These are phyloP conservation scores for Scopulariopsis brevicaulis DNA, from an alignment of 2,329 filamentous ascomycete species.

Conservation along the genomic window DNA sequence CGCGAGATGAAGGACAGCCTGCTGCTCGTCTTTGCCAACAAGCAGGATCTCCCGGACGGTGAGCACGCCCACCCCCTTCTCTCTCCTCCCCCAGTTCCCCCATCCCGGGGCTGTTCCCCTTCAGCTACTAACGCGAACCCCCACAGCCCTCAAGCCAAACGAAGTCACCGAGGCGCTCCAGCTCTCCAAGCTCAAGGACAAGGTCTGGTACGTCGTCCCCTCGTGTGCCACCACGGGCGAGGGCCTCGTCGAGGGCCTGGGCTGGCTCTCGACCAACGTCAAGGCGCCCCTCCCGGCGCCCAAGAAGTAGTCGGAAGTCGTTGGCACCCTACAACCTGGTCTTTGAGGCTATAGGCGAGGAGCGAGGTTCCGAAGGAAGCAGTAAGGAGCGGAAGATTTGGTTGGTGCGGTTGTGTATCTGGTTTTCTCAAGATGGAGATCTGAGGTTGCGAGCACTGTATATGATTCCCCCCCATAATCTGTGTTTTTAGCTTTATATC, in stretches of 20 bases:
- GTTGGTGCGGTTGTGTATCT: neutral
- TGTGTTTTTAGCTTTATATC: neutral
- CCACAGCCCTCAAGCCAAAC: slow-evolving; percentile 62
- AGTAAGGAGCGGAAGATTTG: no score
- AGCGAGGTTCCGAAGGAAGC: no score
- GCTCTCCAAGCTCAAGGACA: slow-evolving; percentile 67
- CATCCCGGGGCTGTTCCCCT: no score
- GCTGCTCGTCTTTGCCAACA: slow-evolving; percentile 94
- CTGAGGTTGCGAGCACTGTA: neutral
- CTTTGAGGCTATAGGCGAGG: no score
- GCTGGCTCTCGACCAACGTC: slow-evolving; percentile 77
- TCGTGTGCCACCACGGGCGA: slow-evolving; percentile 75
- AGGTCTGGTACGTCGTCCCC: slow-evolving; percentile 76
- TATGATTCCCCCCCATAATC: neutral
- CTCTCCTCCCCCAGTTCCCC: neutral
- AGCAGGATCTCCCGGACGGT: slow-evolving; percentile 88
- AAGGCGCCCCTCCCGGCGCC: slow-evolving; percentile 46
- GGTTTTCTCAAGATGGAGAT: neutral
- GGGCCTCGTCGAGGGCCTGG: slow-evolving; percentile 69
- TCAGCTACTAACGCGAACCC: neutral
- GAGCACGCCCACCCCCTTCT: slow-evolving; percentile 8
- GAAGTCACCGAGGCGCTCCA: slow-evolving; percentile 71
- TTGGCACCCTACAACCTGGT: no score
- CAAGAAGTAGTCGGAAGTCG: slow-evolving; percentile 35
- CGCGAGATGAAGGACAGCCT: slow-evolving; percentile 95